Percentiles rank a stretch among this genome's conserved stretches.
phyloP scores from a whole-genome alignment of 805 yeast species.

The Schwanniomyces polymorphus region DNA sequence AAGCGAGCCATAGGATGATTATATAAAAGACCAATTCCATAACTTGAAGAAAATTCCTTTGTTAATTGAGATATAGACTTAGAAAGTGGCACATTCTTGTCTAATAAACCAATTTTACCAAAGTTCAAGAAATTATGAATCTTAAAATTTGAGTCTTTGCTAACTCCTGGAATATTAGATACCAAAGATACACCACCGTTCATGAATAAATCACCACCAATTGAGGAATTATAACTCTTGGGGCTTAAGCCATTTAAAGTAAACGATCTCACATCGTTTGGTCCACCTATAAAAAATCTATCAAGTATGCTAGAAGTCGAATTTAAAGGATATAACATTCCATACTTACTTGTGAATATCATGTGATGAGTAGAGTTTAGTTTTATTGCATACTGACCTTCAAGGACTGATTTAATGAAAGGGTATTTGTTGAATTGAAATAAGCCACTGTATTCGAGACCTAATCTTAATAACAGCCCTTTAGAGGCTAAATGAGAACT shows the following conservation, averaged over 20 bases:
- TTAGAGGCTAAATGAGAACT: conserved; percentile 40
- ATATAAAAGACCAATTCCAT: conserved; percentile 52
- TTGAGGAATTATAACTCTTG: conserved; percentile 45
- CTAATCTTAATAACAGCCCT: conserved; percentile 39
- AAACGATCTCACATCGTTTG: conserved; percentile 58
- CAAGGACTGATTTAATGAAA: conserved; percentile 44
- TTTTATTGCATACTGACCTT: conserved; percentile 34
- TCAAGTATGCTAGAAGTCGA: conserved; percentile 45
- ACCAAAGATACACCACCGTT: conserved; percentile 48
- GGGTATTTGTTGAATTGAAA: conserved; percentile 22
- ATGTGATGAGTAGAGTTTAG: conserved; percentile 16
- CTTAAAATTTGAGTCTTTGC: conserved; percentile 46
- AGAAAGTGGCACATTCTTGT: conserved; percentile 7
- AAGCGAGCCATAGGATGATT: conserved; percentile 60
- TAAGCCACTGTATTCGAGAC: conserved; percentile 36
- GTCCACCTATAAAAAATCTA: conserved; percentile 58
- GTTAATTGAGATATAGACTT: conserved; percentile 6
- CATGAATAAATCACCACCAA: conserved; percentile 54
- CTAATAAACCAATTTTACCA: conserved; percentile 42
- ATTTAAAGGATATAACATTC: conserved; percentile 24
- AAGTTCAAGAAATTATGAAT: conserved; percentile 48
- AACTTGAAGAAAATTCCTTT: conserved; percentile 32
- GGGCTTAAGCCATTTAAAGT: conserved; percentile 55
- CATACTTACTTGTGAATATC: conserved; percentile 32
- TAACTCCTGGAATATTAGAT: conserved; percentile 41